These are phyloP conservation scores for Blastobotrys apis DNA, from an alignment of 1,139 yeast genomes.

Conservation along the genomic window DNA sequence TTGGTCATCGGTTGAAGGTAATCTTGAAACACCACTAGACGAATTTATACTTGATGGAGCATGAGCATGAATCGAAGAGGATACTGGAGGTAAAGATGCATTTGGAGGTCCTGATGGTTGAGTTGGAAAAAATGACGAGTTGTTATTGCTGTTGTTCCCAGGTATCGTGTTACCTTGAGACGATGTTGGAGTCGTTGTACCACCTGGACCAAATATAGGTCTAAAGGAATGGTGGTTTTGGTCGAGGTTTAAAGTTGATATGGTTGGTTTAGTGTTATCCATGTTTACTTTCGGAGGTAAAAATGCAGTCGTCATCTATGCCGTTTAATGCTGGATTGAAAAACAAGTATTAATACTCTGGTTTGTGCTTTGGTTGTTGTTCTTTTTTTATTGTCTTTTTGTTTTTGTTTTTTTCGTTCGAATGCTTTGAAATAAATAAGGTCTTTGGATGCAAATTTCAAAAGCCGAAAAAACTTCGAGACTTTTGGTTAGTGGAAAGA, in stretches of 20 bases:
- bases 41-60: neutral
- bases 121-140: neutral
- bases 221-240: neutral
- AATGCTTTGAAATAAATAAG: no score
- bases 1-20: neutral
- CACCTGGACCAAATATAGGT: no score
- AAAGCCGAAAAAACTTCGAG: neutral
- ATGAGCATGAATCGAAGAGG: neutral
- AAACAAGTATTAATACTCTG: neutral
- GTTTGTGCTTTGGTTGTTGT: neutral
- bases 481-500: neutral
- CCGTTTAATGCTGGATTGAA: neutral
- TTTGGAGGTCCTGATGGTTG: neutral
- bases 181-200: no score
- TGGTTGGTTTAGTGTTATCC: neutral
- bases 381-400: neutral
- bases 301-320: slow-evolving; percentile 3
- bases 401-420: neutral
- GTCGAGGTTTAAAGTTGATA: neutral
- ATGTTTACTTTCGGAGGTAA: neutral
- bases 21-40: neutral
- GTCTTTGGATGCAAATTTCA: neutral
- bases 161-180: no score
- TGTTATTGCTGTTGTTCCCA: no score
- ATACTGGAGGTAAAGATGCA: neutral